Evolutionary conservation across 2,329 filamentous ascomycete species (phyloP).

Genomic region (Lachnellula suecica): DNA sequence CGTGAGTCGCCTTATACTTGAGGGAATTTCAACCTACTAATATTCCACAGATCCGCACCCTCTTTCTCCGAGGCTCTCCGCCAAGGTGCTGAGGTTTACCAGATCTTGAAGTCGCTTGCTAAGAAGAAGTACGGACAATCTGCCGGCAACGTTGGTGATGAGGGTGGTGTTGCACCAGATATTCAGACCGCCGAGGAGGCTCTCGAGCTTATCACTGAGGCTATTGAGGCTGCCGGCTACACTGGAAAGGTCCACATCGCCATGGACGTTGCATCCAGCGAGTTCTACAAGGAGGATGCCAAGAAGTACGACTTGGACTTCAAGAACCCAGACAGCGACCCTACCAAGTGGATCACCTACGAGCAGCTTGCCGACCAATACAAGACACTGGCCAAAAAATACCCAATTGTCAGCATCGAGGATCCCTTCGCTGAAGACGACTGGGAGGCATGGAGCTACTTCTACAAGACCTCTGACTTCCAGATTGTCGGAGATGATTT

Average conservation of each 20-base stretch:
- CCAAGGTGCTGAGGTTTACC: slow-evolving; percentile 96
- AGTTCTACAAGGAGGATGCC: slow-evolving; percentile 96
- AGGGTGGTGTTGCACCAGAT: slow-evolving; percentile 99
- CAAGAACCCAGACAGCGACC: slow-evolving; percentile 99
- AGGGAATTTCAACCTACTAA: slow-evolving; percentile 5
- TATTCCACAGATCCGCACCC: slow-evolving; percentile 64
- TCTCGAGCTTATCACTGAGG: slow-evolving; percentile 89
- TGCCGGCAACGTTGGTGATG: slow-evolving; percentile 97
- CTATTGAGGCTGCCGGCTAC: slow-evolving; percentile 95
- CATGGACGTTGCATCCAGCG: slow-evolving; percentile 98
- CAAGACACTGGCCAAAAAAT: slow-evolving; percentile 84
- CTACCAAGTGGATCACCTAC: slow-evolving; percentile 97
- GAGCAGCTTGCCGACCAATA: slow-evolving; percentile 94
- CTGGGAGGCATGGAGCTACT: slow-evolving; percentile 99
- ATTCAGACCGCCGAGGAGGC: slow-evolving; percentile 97
- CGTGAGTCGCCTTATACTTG: slow-evolving; percentile 47
- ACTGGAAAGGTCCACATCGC: slow-evolving; percentile 95
- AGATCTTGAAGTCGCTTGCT: slow-evolving; percentile 91
- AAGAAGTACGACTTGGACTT: slow-evolving; percentile 99
- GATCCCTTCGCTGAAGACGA: slow-evolving; percentile 99
- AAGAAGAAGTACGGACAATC: slow-evolving; percentile 99
- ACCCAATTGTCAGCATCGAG: slow-evolving; percentile 98
- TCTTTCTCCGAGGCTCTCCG: slow-evolving; percentile 95
- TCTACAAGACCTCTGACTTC: slow-evolving; percentile 98
- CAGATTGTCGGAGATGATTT: slow-evolving; percentile 98